Evolutionary conservation across 2,329 filamentous ascomycete species (phyloP), one percentile per base, ranked within the genome.

Genomic region (Intubia oerlemansii): DNA sequence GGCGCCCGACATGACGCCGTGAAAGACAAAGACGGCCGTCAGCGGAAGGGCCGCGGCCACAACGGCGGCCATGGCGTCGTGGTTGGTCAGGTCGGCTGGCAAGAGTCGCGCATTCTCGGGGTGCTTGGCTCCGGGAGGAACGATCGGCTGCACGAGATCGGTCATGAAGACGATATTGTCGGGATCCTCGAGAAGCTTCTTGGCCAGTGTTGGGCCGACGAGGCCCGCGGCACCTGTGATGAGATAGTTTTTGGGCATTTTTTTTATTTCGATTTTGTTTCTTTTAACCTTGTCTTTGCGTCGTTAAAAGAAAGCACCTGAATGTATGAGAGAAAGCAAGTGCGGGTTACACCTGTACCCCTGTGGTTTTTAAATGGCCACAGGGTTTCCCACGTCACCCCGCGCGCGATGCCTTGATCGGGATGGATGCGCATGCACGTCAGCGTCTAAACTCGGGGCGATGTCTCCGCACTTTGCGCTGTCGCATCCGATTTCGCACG

Each of bases 1-100:
- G 5, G 65, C 66, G 10, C 60, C 59, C 0, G 66, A 72, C 68
- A 74, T 73, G 52, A 73, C 69, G 36, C 68, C 68, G 45, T 74
- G 68, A 44, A 74, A 64, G 39, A 69, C 52, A 47, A 67, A 73
- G 33, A 62, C 53, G 26, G 60, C 59, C 34, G 58, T 51, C 4
- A 66, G 48, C 2, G 57, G 54, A 16, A 50, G 46, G 12, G 56
- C 52, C 4, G 51, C 50, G 1, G 44, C 42, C 10, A 65, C 51
- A 2, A 71, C 53, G 10, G 35, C 22, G 23, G 39, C 24, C 8
- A 54, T 35, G 36, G 51, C 52, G 12, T 34, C 30, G 0, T 41
- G 34, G 27, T 48, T 42, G 30, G 48, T 45, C 34, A 57, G 49
- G 41, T 73, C 66, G 8, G 61, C 57, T 16, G 54, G 53, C 24